A percentile compares a stretch with the other conserved stretches of the same genome.
Evolutionary conservation across 2,329 filamentous ascomycete species (phyloP).

Genomic region (Ophioceras dolichostomum): DNA sequence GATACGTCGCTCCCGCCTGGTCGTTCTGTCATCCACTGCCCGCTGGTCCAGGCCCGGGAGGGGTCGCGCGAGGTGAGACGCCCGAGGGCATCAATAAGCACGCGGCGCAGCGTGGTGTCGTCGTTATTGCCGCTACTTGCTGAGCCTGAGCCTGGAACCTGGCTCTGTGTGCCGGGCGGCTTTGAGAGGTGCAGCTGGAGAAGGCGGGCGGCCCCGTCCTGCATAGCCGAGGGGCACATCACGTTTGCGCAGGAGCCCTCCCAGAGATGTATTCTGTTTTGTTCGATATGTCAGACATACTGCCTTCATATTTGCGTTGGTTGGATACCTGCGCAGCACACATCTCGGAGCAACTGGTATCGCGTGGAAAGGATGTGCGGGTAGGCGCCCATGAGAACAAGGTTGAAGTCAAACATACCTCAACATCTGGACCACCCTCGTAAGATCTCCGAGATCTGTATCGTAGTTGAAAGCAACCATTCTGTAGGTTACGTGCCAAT

Average conservation of each 20-base stretch:
- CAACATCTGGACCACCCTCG: slow-evolving; percentile 47
- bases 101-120: slow-evolving; percentile 18
- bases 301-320: too few species aligned
- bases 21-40: slow-evolving; percentile 70
- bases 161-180: too few species aligned
- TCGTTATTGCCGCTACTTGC: too few species aligned
- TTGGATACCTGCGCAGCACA: too few species aligned
- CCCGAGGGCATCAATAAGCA: slow-evolving; percentile 38
- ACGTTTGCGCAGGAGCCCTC: slow-evolving; percentile 45
- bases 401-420: slow-evolving; percentile 16
- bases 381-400: too few species aligned
- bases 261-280: slow-evolving; percentile 39
- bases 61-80: slow-evolving; percentile 41
- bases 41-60: slow-evolving; percentile 50
- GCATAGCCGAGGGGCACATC: slow-evolving; percentile 56
- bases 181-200: slow-evolving; percentile 30
- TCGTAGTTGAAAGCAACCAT: slow-evolving; percentile 50
- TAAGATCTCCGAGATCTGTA: slow-evolving; percentile 32
- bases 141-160: too few species aligned
- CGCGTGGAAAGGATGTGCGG: too few species aligned
- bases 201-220: slow-evolving; percentile 46
- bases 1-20: slow-evolving; percentile 58
- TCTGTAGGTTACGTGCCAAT: too few species aligned
- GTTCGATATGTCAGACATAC: neutral
- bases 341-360: too few species aligned